Evolutionary conservation across 83 land plant genomes (phyloP), one percentile per base, ranked within the genome.

Genomic region (Isoetes engelmannii): DNA sequence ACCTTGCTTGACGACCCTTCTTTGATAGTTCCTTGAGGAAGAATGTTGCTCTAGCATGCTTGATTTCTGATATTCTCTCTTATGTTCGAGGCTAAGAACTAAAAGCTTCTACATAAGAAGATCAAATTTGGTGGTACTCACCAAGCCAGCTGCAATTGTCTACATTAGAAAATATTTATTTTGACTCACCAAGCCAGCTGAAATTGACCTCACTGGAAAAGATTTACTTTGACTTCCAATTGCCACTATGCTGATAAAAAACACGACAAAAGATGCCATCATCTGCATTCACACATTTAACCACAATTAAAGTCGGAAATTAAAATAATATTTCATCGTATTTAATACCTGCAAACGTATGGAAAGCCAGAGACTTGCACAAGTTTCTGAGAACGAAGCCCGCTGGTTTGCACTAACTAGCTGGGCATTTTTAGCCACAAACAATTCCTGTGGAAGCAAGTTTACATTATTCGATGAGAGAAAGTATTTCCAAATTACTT

Each of bases 321-420:
- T 54, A 49, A 47, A 12, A 70, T 20, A 8, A 10, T 44, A 69
- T 5, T 8, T 13, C n/a, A 68, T 15, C 15, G 54, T 10, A 21
- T 5, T 53, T 28, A 53, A 62, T 5, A 90, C 98, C 84, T 92
- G 92, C 55, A 93, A 89, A 17, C 96, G 96, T 58, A 93, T 72
- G n/a, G 98, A 86, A 15, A 93, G 88, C 98, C 98, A 93, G 67
- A 93, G 71, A 74, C 98, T 84, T 71, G 98, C 92, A 57, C 79
- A 81, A 10, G 82, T 56, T 74, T 90, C 98, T 50, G 96, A 75
- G 54, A 74, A 93, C 54, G 92, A 90, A 57, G 98, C 80, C 54
- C 63, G 72, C 59, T 87, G 89, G 79, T 87, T 86, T 57, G 79
- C 65, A 42, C 69, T 53, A 4, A 93, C 75, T 51, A 71, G 72